phyloP scores from a whole-genome alignment of 2,329 filamentous ascomycete species.

The Pseudogymnoascus sp. region DNA sequence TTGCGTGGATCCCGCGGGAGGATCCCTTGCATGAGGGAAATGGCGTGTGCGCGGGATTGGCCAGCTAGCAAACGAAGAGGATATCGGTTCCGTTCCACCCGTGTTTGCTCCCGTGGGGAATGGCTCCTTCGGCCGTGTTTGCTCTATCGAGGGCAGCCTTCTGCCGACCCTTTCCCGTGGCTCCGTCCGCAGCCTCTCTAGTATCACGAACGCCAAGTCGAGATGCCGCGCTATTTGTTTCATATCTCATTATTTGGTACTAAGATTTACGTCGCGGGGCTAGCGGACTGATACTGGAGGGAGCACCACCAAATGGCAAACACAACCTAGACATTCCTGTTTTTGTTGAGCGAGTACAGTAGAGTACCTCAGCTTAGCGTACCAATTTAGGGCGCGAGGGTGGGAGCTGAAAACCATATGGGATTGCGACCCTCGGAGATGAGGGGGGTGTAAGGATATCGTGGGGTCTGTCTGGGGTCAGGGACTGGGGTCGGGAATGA shows the following conservation, averaged over 20 bases:
- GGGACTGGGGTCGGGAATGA: not conserved
- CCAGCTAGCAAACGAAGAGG: not conserved
- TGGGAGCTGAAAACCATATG: not conserved
- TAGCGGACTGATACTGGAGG: not conserved
- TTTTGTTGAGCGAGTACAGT: not conserved
- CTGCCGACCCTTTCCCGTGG: not conserved
- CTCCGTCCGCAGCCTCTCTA: not conserved
- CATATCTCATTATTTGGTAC: not conserved
- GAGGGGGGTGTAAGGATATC: not conserved
- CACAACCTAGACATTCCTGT: not conserved
- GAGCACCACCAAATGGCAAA: not conserved
- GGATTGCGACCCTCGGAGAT: not conserved
- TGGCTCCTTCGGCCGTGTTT: not conserved
- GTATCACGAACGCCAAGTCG: not conserved
- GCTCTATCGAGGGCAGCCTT: not conserved
- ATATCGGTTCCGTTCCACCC: not conserved
- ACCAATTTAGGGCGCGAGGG: not conserved
- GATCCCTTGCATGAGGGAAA: not conserved
- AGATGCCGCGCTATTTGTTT: not conserved
- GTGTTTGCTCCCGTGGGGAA: not conserved
- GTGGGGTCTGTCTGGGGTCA: not conserved
- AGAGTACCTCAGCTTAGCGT: not conserved
- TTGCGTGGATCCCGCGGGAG: not conserved
- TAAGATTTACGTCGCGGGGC: not conserved
- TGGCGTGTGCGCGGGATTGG: not conserved